Base-by-base conservation (phyloP, 306 rosid genomes). In the Gillenia trifoliata region DNA sequence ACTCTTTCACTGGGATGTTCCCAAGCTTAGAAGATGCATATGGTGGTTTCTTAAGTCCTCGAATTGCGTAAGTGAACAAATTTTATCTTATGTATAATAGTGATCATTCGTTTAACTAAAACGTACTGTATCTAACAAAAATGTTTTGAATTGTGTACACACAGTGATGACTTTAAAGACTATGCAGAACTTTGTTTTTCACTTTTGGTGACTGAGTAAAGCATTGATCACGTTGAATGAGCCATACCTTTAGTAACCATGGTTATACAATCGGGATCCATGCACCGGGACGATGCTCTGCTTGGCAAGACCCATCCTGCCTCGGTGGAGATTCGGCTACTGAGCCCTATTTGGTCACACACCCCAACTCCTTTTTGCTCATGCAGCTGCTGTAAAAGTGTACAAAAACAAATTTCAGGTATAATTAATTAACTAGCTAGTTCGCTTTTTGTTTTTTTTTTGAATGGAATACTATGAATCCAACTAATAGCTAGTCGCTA, bases 1-100 rank as follows among this genome's bases (percentile, higher is more conserved):
- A 9, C 33, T 92, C 36, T 88, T 90, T 26, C 92, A 91, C 38
- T 92, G 91, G 91, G 96, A 92, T 75, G 77, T 81, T 75, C 98
- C 0, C 93, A 87, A 82, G 47, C 80, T 77, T 92, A 16, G 89
- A 92, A 73, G 89, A 88, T 0, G 82, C 85, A 68, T 92, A 85
- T 41, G 83, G 83, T 16, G 96, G 96, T 25, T 88, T 90, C 77
- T 70, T 84, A 50, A 86, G 88, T 10, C 75, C 77, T 15, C 65
- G 11, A 10, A 80, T 88, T 66, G 83, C 81, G 96, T 89, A 57
- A 87, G 92, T 72, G 0, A 45, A 29, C 30, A n/a, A 19, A 22
- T 57, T 69, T 4, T 67, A 25, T 23, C 55, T 0, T 40, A 1
- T 4, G 5, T 49, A 16, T 49, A 49, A 16, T 49, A 49, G 15